These are phyloP conservation scores for Anthracocystis walkeri DNA, from an alignment of 1,284 basidiomycete genomes.

Conservation along the genomic window DNA sequence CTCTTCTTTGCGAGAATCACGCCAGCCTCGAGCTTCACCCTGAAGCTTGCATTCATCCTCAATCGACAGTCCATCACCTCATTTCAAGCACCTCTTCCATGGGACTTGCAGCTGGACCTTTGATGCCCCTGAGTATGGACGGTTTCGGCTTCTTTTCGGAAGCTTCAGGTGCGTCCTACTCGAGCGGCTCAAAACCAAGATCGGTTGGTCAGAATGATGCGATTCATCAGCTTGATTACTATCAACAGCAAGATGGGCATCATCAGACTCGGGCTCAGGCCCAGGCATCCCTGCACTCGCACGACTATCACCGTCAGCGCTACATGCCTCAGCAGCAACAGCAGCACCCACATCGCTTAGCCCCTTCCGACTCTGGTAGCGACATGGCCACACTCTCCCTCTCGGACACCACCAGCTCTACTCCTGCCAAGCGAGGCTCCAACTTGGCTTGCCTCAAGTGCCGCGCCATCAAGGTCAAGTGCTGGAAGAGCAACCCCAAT, in stretches of 20 bases:
- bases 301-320: constrained; percentile 5
- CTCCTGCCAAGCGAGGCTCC: constrained; percentile 41
- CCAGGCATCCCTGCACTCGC: background rate
- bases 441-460: constrained; percentile 53
- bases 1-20: background rate
- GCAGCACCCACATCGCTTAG: constrained; percentile 18
- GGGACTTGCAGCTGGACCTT: constrained; percentile 17
- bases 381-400: background rate
- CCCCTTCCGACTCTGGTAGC: constrained; percentile 1
- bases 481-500: constrained; percentile 44
- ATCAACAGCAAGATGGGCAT: constrained; percentile 6
- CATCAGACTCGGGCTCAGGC: background rate
- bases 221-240: background rate
- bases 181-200: constrained; percentile 10
- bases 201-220: constrained; percentile 7
- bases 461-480: constrained; percentile 52
- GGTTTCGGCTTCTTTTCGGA: constrained; percentile 43
- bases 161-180: constrained; percentile 19
- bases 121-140: constrained; percentile 35
- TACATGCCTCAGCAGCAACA: constrained; percentile 13
- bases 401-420: background rate
- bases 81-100: constrained; percentile 9
- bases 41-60: no score
- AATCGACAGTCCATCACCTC: background rate
- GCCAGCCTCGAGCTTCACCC: no score